Conservation (phyloP, 176 grass and related monocot genomes). For the Hsuehochloa calcarea region DNA sequence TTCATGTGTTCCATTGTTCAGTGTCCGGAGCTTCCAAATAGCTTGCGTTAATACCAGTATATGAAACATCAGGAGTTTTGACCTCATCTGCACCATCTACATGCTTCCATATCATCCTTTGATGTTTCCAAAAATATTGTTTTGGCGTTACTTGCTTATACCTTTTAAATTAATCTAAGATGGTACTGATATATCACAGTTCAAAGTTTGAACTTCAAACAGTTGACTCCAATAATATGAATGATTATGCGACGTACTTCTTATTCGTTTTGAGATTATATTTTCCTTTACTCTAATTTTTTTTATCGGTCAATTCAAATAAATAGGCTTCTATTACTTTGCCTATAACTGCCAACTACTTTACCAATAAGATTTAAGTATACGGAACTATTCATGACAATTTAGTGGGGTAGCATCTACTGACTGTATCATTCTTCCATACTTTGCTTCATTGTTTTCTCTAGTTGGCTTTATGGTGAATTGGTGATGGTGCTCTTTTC, state of each 20-base stretch:
- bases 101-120: not conserved
- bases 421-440: not conserved
- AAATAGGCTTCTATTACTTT: not conserved
- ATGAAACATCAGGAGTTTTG: not conserved
- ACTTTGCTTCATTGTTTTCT: not conserved
- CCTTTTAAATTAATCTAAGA: not conserved
- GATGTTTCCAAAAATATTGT: constrained; percentile 3
- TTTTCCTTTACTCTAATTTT: not conserved
- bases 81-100: not conserved
- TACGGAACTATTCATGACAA: not conserved
- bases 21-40: not conserved
- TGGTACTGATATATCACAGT: not conserved
- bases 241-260: not conserved
- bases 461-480: not conserved
- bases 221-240: not conserved
- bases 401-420: not conserved
- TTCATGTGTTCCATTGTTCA: not conserved
- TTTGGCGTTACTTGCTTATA: not conserved
- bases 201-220: too few relatives aligned
- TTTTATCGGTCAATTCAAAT: not conserved
- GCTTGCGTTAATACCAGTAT: not conserved
- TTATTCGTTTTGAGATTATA: not conserved
- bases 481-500: not conserved
- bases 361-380: not conserved
- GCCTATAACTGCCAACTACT: not conserved